Evolutionary conservation across 768 basidiomycete genomes (phyloP).

Genomic region (Suillus spraguei): DNA sequence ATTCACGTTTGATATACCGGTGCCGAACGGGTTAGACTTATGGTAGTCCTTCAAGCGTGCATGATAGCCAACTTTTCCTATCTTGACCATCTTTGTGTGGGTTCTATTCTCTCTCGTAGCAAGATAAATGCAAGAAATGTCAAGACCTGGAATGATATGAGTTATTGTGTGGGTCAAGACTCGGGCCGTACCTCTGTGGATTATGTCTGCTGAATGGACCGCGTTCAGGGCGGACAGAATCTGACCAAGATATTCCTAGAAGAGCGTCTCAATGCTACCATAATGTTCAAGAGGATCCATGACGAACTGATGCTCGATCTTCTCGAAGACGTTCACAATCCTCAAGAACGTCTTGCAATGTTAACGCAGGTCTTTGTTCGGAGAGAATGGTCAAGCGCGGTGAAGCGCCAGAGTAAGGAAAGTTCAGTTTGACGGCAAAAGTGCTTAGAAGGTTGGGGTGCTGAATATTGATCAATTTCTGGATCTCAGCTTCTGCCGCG

Average conservation of each 20-base stretch:
- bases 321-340: conserved; percentile 76
- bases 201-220: conserved; percentile 62
- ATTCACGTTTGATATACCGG: conserved; percentile 16
- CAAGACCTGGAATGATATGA: conserved; percentile 47
- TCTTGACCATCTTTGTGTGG: conserved; percentile 68
- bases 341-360: conserved; percentile 73
- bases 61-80: conserved; percentile 73
- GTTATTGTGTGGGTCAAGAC: background rate
- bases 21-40: conserved; percentile 77
- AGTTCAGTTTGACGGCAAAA: conserved; percentile 65
- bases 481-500: conserved; percentile 66
- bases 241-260: conserved; percentile 74
- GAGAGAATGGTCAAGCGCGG: conserved; percentile 66
- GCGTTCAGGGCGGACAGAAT: conserved; percentile 70
- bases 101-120: conserved; percentile 49
- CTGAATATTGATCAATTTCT: conserved; percentile 55
- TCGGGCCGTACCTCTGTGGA: conserved; percentile 63
- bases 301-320: conserved; percentile 64
- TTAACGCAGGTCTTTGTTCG: conserved; percentile 70
- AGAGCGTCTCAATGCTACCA: conserved; percentile 4
- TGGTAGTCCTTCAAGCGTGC: conserved; percentile 78
- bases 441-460: conserved; percentile 69
- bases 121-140: conserved; percentile 62
- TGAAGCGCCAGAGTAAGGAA: conserved; percentile 48
- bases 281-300: conserved; percentile 7